Conservation (phyloP, 805 yeast species). For the Lipomyces orientalis region DNA sequence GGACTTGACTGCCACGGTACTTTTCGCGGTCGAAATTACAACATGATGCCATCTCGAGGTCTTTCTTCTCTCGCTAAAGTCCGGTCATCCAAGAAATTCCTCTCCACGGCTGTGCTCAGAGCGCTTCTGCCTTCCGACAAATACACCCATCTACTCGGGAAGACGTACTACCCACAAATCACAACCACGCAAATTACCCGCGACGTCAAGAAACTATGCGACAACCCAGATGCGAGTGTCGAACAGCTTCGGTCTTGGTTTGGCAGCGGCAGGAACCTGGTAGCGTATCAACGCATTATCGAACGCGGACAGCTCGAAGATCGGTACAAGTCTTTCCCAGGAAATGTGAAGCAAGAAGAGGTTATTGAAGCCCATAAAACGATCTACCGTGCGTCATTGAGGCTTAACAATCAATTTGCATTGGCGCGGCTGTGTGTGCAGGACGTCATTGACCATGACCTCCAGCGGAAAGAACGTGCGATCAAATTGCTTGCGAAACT, state of each 20-base stretch:
- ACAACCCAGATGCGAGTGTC: slow-evolving; percentile 1
- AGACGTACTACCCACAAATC: slow-evolving; percentile 13
- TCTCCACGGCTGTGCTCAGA: background rate
- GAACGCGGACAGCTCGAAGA: slow-evolving; percentile 28
- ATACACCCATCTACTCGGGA: slow-evolving; percentile 2
- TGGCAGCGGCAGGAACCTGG: slow-evolving; percentile 27
- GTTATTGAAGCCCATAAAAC: slow-evolving; percentile 2
- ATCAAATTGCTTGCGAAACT: slow-evolving; percentile 10
- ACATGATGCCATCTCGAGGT: background rate
- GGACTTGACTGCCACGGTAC: background rate
- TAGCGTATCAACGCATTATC: slow-evolving; percentile 22
- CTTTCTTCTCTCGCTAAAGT: background rate
- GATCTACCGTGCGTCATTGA: background rate
- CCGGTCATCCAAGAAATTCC: background rate
- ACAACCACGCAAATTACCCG: slow-evolving; percentile 1
- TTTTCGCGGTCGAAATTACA: background rate
- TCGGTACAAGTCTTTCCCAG: background rate
- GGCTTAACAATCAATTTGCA: slow-evolving; percentile 18
- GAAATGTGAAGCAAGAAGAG: background rate
- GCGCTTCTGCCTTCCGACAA: background rate
- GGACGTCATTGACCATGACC: slow-evolving; percentile 4
- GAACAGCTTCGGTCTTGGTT: slow-evolving; percentile 9
- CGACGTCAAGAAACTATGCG: slow-evolving; percentile 8
- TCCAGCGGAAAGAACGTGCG: slow-evolving; percentile 9
- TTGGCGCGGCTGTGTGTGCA: slow-evolving; percentile 12